Percentiles rank a stretch among this genome's conserved stretches.
Evolutionary conservation across 73 alveolate genomes (phyloP).

Genomic region (Tetrahymena elliotti): DNA sequence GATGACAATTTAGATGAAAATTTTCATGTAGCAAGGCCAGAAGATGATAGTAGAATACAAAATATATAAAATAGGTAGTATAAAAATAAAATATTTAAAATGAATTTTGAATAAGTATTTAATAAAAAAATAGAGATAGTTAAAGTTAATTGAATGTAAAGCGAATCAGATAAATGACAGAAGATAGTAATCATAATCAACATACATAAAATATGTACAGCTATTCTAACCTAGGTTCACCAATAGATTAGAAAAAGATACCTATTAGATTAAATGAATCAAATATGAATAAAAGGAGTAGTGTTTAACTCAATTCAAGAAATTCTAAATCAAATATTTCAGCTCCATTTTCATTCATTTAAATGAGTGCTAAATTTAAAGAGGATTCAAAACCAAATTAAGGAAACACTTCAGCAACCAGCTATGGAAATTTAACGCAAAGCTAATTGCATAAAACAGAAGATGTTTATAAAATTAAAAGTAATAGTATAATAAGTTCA

Average conservation of each 20-base stretch:
- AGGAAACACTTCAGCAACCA: background rate
- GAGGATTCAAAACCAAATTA: background rate
- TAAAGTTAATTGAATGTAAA: background rate
- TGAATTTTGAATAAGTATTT: too few relatives aligned
- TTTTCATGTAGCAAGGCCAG: background rate
- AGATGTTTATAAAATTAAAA: background rate
- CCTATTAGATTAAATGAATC: background rate
- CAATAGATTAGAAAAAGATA: background rate
- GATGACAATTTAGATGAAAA: background rate
- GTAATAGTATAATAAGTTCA: background rate
- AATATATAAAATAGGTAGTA: background rate
- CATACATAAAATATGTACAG: background rate
- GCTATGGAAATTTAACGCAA: background rate
- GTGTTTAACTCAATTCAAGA: background rate
- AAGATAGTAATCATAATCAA: background rate
- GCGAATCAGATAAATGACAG: background rate
- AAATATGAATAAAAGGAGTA: background rate
- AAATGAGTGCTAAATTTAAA: background rate
- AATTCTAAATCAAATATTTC: background rate
- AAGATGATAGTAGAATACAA: background rate
- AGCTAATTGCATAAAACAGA: background rate
- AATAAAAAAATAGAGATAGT: background rate
- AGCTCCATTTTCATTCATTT: background rate
- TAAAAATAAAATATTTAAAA: too few relatives aligned
- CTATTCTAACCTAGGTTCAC: background rate